Conservation (phyloP, 139 green algal species). For the Coccomyxa sp. region DNA sequence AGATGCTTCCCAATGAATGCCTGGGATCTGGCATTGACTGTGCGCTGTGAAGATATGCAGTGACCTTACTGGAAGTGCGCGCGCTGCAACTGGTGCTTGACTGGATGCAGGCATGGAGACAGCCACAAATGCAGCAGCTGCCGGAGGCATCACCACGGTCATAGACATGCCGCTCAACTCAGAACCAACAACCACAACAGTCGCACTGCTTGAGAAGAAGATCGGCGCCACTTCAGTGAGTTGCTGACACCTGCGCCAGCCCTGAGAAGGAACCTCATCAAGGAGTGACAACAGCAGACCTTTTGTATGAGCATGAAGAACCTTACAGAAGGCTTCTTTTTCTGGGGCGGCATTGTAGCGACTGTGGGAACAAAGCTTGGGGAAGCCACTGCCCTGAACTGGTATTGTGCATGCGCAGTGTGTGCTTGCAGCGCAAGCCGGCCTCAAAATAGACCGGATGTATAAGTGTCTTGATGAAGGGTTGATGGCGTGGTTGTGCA, state of each 20-base stretch:
- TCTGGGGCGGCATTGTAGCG: background rate
- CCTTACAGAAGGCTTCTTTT: background rate
- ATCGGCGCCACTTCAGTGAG: conserved; percentile 32
- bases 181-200: conserved; percentile 55
- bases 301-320: background rate
- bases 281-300: background rate
- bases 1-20: background rate
- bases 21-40: background rate
- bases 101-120: conserved; percentile 58
- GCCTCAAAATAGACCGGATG: background rate
- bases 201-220: conserved; percentile 53
- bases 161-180: conserved; percentile 97
- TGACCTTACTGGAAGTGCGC: background rate
- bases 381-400: background rate
- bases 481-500: conserved; percentile 17
- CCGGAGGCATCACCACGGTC: conserved; percentile 84
- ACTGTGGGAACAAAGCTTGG: background rate
- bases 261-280: background rate
- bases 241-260: background rate
- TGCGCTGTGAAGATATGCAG: background rate
- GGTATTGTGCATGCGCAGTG: background rate
- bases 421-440: background rate
- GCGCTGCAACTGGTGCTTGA: background rate
- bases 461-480: background rate
- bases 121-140: conserved; percentile 77